Conservation (phyloP, 1,139 yeast genomes). For the Sugiyamaella pinicola region DNA sequence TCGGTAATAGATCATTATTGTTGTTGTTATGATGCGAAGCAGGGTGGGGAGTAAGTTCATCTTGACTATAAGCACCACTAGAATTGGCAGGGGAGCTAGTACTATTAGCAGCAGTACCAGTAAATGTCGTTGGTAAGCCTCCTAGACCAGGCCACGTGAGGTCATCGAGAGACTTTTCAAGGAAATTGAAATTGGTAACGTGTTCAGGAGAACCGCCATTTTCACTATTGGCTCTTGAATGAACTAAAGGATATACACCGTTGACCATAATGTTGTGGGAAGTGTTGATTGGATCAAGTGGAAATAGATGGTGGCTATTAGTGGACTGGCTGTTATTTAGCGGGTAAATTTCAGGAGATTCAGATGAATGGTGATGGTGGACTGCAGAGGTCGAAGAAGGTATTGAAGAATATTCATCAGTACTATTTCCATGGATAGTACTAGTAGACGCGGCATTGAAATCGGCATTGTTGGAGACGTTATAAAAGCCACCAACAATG, state of each 20-base stretch:
- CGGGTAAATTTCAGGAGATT: conserved; percentile 16
- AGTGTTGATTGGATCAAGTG: conserved; percentile 8
- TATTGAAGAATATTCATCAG: background rate
- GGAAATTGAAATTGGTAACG: conserved; percentile 14
- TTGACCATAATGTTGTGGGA: conserved; percentile 23
- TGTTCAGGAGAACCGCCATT: conserved; percentile 27
- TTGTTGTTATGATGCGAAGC: conserved; percentile 5
- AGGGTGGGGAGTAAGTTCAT: background rate
- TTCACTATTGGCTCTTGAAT: conserved; percentile 33
- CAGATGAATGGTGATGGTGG: conserved; percentile 7
- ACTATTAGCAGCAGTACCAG: background rate
- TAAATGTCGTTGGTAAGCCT: conserved; percentile 8
- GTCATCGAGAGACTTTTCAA: conserved; percentile 18
- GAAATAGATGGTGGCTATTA: conserved; percentile 3
- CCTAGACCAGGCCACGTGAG: conserved; percentile 21
- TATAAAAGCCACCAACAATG: conserved; percentile 16
- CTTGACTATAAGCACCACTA: background rate
- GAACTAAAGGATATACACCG: conserved; percentile 33
- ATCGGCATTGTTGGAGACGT: conserved; percentile 5
- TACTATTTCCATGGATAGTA: conserved; percentile 4
- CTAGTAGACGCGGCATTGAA: conserved; percentile 9
- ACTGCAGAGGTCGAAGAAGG: background rate
- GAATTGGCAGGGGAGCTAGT: conserved; percentile 8
- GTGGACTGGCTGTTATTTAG: conserved; percentile 2
- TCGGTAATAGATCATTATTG: background rate